These are phyloP conservation scores for Aspergillus flavus DNA, from an alignment of 2,329 filamentous ascomycete species.

Conservation along the genomic window DNA sequence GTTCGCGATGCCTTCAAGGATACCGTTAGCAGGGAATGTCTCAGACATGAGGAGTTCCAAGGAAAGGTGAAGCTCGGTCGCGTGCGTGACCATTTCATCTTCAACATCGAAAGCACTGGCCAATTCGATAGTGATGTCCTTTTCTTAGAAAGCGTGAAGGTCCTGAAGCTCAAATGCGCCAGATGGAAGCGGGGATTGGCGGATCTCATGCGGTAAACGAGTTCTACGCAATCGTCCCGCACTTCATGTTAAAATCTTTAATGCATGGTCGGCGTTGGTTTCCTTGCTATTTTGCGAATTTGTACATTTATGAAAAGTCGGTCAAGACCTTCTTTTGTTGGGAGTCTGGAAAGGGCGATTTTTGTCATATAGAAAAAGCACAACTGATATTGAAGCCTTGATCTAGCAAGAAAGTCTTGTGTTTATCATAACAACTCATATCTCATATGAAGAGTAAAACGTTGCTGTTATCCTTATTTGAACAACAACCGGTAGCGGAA, in stretches of 20 bases:
- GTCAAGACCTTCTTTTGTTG: constrained; percentile 34
- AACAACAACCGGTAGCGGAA: constrained; percentile 63
- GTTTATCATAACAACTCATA: constrained; percentile 17
- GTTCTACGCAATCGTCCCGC: constrained; percentile 6
- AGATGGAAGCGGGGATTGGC: constrained; percentile 49
- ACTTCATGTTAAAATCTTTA: constrained; percentile 22
- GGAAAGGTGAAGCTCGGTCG: constrained; percentile 93
- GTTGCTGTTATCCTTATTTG: constrained; percentile 17
- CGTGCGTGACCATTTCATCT: constrained; percentile 94
- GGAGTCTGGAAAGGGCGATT: constrained; percentile 35
- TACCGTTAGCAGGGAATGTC: constrained; percentile 88
- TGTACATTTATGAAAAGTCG: constrained; percentile 39
- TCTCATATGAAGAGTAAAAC: constrained; percentile 22
- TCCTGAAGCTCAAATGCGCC: constrained; percentile 80
- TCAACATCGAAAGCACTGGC: constrained; percentile 89
- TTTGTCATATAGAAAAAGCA: constrained; percentile 31
- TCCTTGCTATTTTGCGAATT: constrained; percentile 29
- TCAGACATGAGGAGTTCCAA: constrained; percentile 90
- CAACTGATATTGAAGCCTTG: constrained; percentile 24
- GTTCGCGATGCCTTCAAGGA: constrained; percentile 89
- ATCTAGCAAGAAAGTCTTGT: constrained; percentile 15
- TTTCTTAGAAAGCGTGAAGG: constrained; percentile 84
- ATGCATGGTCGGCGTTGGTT: constrained; percentile 45
- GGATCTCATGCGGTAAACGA: constrained; percentile 43
- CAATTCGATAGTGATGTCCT: constrained; percentile 94